These are phyloP conservation scores for Balakata baccata DNA, from an alignment of 345 rosid species.

Conservation along the genomic window DNA sequence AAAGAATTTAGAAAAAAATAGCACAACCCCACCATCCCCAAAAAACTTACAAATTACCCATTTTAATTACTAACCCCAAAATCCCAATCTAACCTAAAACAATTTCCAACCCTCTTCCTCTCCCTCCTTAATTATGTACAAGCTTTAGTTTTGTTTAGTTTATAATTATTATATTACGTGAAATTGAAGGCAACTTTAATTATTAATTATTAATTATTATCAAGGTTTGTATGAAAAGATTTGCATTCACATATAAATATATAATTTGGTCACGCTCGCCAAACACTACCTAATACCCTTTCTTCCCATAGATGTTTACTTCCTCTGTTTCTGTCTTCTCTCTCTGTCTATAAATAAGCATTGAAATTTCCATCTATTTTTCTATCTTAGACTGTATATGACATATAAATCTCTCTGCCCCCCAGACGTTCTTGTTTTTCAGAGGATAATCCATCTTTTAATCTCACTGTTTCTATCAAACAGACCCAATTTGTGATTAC, in stretches of 20 bases:
- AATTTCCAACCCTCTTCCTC: neutral
- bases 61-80: too few relatives aligned
- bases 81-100: too few relatives aligned
- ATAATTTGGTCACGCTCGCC: neutral
- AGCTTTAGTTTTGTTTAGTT: neutral
- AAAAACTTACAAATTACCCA: too few relatives aligned
- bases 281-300: neutral
- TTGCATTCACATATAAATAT: neutral
- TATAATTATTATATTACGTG: neutral
- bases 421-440: too few relatives aligned
- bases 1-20: too few relatives aligned
- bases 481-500: neutral
- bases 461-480: neutral
- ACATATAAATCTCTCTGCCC: too few relatives aligned
- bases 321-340: neutral
- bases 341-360: neutral
- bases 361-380: neutral
- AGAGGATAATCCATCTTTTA: neutral
- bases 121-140: constrained; percentile 2
- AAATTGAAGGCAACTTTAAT: neutral
- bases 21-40: too few relatives aligned
- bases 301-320: neutral
- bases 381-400: neutral
- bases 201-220: neutral
- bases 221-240: too few relatives aligned